These are phyloP conservation scores for Gloeostereum incarnatum DNA, from an alignment of 768 basidiomycete genomes.

Conservation along the genomic window DNA sequence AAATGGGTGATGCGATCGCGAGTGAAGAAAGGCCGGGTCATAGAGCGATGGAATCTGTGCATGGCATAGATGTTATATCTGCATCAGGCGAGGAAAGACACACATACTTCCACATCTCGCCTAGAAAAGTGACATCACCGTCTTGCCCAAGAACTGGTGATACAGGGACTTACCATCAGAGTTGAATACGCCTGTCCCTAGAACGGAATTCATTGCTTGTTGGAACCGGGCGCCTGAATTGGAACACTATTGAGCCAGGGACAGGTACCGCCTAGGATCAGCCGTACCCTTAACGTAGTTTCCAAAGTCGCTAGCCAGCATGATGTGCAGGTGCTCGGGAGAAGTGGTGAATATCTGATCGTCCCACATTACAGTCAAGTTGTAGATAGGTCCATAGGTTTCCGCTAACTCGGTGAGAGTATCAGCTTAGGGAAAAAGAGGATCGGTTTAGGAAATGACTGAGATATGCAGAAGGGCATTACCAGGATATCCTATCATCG, in stretches of 20 bases:
- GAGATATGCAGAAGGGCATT: too few relatives aligned
- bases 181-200: conserved; percentile 50
- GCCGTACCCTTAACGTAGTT: conserved; percentile 48
- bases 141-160: background rate
- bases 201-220: conserved; percentile 14
- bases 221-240: conserved; percentile 24
- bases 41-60: conserved; percentile 38
- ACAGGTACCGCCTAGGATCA: background rate
- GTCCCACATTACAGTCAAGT: conserved; percentile 34
- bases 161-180: conserved; percentile 28
- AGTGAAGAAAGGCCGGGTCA: conserved; percentile 43
- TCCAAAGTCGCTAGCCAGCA: conserved; percentile 47
- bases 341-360: conserved; percentile 36
- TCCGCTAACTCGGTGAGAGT: conserved; percentile 24
- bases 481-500: conserved; percentile 43
- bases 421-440: conserved; percentile 26
- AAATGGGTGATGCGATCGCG: conserved; percentile 28
- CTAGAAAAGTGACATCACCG: conserved; percentile 10
- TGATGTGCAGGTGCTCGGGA: conserved; percentile 48
- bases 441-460: conserved; percentile 1
- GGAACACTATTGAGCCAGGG: too few relatives aligned
- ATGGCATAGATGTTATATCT: background rate
- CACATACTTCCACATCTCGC: conserved; percentile 37
- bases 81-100: background rate
- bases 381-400: conserved; percentile 31